These are phyloP conservation scores for Magnaporthiopsis rhizophila DNA, from an alignment of 2,329 filamentous ascomycete genomes.

Conservation along the genomic window DNA sequence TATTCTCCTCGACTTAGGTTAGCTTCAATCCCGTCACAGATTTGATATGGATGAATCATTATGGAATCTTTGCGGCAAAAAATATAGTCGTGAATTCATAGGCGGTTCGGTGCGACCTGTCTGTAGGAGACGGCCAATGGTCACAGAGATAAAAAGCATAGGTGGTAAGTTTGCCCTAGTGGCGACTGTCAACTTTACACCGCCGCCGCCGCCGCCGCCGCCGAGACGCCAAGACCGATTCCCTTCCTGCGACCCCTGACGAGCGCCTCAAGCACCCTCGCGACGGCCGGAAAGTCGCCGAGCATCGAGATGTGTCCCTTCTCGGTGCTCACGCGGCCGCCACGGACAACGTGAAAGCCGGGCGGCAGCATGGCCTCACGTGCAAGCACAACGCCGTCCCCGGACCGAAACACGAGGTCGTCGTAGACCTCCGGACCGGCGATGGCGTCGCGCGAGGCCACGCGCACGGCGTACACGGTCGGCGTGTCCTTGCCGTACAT, in stretches of 20 bases:
- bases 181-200: not conserved
- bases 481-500: conserved; percentile 84
- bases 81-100: too few relatives aligned
- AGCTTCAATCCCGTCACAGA: not conserved
- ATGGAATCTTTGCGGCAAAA: too few relatives aligned
- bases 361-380: conserved; percentile 76
- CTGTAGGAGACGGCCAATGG: too few relatives aligned
- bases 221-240: conserved; percentile 51
- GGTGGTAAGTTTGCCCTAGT: not conserved
- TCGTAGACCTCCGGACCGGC: conserved; percentile 64
- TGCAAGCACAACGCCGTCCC: conserved; percentile 84
- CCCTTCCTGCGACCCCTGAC: conserved; percentile 60
- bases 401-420: conserved; percentile 75
- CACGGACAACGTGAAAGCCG: conserved; percentile 67
- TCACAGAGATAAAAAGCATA: not conserved
- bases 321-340: conserved; percentile 71
- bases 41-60: too few relatives aligned
- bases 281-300: conserved; percentile 76
- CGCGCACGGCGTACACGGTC: conserved; percentile 74
- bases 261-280: conserved; percentile 63
- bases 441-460: conserved; percentile 66
- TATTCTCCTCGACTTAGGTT: conserved; percentile 2
- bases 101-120: too few relatives aligned
- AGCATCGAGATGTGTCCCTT: conserved; percentile 81
- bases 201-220: not conserved